Conservation (phyloP, 352 stramenopile species). For the Blastocystis sp. region DNA sequence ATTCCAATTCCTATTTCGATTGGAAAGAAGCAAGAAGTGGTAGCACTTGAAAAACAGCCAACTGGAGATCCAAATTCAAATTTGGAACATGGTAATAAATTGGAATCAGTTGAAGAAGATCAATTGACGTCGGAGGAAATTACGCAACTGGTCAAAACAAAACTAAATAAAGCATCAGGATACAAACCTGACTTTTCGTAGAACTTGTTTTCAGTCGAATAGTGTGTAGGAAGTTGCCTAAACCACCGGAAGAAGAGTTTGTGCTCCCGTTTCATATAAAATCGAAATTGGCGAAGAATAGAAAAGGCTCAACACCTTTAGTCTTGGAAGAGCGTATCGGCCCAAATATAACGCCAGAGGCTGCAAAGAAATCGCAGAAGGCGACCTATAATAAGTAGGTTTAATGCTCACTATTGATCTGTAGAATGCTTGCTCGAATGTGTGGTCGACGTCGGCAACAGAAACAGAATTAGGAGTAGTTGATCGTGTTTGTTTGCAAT, state of each 20-base stretch:
- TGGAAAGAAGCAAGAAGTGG: not conserved
- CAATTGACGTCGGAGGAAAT: not conserved
- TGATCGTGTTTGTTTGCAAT: not conserved
- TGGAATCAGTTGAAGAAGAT: not conserved
- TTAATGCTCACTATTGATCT: not conserved
- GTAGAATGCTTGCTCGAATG: slow-evolving; percentile 52
- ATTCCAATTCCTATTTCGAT: not conserved
- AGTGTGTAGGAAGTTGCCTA: slow-evolving; percentile 2
- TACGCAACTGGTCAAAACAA: not conserved
- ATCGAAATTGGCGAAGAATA: not conserved
- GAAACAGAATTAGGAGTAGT: not conserved
- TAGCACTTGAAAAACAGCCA: no score
- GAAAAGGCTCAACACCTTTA: not conserved
- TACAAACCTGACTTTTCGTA: slow-evolving; percentile 38
- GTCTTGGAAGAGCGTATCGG: slow-evolving; percentile 35
- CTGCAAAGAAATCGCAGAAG: not conserved
- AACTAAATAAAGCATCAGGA: not conserved
- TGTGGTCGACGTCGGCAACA: not conserved
- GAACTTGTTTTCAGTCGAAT: not conserved
- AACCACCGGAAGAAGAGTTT: slow-evolving; percentile 25
- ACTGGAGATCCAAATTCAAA: no score
- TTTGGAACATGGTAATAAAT: no score
- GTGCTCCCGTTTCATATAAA: not conserved
- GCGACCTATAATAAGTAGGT: slow-evolving; percentile 25
- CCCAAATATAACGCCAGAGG: not conserved